Evolutionary conservation across 768 basidiomycete species (phyloP).

Genomic region (Crassisporium funariophilum): DNA sequence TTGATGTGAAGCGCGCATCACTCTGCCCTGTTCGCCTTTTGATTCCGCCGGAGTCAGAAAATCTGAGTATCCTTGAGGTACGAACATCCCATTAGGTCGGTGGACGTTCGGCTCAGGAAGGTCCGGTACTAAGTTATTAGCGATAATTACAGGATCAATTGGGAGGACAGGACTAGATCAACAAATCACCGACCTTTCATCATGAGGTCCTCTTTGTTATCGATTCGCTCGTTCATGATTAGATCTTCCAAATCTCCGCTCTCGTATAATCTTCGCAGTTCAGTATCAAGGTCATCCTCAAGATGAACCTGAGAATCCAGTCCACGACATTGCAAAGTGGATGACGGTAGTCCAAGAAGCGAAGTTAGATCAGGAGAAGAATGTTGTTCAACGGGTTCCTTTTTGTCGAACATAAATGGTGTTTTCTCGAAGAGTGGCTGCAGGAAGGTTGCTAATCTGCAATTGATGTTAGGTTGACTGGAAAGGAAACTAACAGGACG

Average conservation of each 20-base stretch:
- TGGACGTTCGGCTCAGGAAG: slow-evolving; percentile 57
- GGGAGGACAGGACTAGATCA: background rate
- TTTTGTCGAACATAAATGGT: background rate
- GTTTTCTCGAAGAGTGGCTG: slow-evolving; percentile 27
- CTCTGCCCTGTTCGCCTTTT: slow-evolving; percentile 16
- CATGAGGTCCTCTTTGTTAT: slow-evolving; percentile 48
- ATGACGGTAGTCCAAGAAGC: slow-evolving; percentile 27
- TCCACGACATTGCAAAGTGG: slow-evolving; percentile 5
- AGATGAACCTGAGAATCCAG: background rate
- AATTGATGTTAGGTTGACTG: background rate
- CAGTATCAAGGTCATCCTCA: slow-evolving; percentile 29
- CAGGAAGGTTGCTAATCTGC: slow-evolving; percentile 44
- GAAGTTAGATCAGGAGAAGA: slow-evolving; percentile 17
- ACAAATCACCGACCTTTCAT: slow-evolving; percentile 55
- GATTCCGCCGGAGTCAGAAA: slow-evolving; percentile 23
- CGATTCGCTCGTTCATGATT: slow-evolving; percentile 58
- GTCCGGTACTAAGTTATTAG: slow-evolving; percentile 47
- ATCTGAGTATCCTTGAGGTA: slow-evolving; percentile 32
- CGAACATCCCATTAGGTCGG: slow-evolving; percentile 28
- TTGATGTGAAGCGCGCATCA: slow-evolving; percentile 13
- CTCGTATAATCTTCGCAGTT: slow-evolving; percentile 34
- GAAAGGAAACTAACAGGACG: background rate
- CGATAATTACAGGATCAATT: slow-evolving; percentile 1
- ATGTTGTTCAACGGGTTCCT: background rate
- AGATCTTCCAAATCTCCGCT: slow-evolving; percentile 28